Conservation (phyloP, 441 rosid genomes). For the Pelargonium myrrhifolium region DNA sequence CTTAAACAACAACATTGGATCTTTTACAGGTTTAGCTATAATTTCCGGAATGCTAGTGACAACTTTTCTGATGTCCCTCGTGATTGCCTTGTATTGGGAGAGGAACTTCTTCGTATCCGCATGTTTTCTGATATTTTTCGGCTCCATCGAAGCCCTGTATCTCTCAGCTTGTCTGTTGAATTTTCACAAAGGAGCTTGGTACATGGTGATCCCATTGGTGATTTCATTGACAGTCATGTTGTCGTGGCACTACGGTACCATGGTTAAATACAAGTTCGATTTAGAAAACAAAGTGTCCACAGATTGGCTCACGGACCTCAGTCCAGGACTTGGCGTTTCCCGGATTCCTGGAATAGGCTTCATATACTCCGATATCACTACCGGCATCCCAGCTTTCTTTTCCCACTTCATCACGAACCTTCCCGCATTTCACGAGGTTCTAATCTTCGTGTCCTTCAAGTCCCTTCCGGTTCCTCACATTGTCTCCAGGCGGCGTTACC, state of each 20-base stretch:
- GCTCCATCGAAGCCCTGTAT: slow-evolving; percentile 43
- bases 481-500: slow-evolving; percentile 32
- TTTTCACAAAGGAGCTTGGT: slow-evolving; percentile 57
- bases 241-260: slow-evolving; percentile 58
- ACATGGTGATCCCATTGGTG: slow-evolving; percentile 32
- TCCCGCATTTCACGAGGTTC: slow-evolving; percentile 61
- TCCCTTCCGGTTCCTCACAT: slow-evolving; percentile 47
- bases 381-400: slow-evolving; percentile 63
- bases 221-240: slow-evolving; percentile 43
- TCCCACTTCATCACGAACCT: slow-evolving; percentile 58
- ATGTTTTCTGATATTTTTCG: slow-evolving; percentile 44
- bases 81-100: slow-evolving; percentile 50
- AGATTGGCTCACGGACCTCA: slow-evolving; percentile 49
- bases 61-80: slow-evolving; percentile 66
- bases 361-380: slow-evolving; percentile 42
- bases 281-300: slow-evolving; percentile 51
- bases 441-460: slow-evolving; percentile 63
- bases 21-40: slow-evolving; percentile 42
- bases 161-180: slow-evolving; percentile 37
- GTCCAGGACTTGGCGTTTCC: slow-evolving; percentile 50
- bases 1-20: too few species aligned
- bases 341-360: slow-evolving; percentile 60
- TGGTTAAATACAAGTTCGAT: slow-evolving; percentile 58
- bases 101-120: slow-evolving; percentile 33
- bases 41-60: slow-evolving; percentile 53